These are phyloP conservation scores for Wickerhamomyces chambardii DNA, from an alignment of 805 yeast species.

Conservation along the genomic window DNA sequence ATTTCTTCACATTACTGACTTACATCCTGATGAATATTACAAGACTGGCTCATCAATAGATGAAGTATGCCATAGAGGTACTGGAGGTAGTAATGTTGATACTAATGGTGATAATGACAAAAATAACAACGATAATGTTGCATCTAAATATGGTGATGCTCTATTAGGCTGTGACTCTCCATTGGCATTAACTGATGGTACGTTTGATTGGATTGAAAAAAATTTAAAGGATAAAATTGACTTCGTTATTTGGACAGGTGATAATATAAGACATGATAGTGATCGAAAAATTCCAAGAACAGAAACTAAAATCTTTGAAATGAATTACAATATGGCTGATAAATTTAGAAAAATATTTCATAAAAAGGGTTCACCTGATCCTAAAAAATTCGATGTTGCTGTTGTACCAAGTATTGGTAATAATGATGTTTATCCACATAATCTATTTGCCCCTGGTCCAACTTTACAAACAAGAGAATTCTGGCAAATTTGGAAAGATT, in stretches of 20 bases:
- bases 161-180: constrained; percentile 76
- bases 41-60: constrained; percentile 39
- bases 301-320: constrained; percentile 58
- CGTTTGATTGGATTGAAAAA: constrained; percentile 56
- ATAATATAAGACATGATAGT: constrained; percentile 77
- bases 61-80: constrained; percentile 49
- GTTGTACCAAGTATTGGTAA: constrained; percentile 75
- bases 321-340: constrained; percentile 51
- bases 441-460: constrained; percentile 79
- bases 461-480: constrained; percentile 79
- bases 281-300: constrained; percentile 70
- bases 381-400: constrained; percentile 34
- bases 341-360: constrained; percentile 44
- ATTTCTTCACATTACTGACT: constrained; percentile 78
- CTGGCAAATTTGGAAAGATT: constrained; percentile 63
- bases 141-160: constrained; percentile 70
- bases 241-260: constrained; percentile 89
- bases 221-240: constrained; percentile 71
- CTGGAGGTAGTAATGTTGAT: neutral
- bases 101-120: neutral
- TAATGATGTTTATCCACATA: constrained; percentile 87
- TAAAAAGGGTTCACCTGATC: constrained; percentile 30
- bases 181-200: constrained; percentile 44
- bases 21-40: constrained; percentile 76
- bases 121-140: constrained; percentile 14